Conservation (phyloP, 192 early-diverging fungal species). For the Coemansia sp. region DNA sequence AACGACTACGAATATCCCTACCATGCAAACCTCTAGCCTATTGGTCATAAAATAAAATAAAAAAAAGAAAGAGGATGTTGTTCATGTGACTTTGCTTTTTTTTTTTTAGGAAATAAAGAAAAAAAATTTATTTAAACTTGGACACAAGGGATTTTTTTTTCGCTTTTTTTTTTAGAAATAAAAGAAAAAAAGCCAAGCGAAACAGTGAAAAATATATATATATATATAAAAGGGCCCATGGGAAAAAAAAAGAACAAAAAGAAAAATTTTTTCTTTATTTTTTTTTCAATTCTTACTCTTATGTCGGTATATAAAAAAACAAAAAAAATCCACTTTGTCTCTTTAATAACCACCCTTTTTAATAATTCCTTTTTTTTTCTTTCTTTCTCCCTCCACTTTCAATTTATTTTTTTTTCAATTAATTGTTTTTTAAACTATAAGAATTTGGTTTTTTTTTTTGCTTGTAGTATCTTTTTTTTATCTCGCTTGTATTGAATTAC, state of each 20-base stretch:
- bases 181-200: too few relatives aligned
- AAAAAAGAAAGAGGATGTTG: neutral
- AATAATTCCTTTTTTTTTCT: slow-evolving; percentile 5
- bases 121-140: too few relatives aligned
- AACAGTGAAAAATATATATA: too few relatives aligned
- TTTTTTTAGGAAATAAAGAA: too few relatives aligned
- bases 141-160: too few relatives aligned
- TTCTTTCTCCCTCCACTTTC: slow-evolving; percentile 2
- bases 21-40: neutral
- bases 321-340: too few relatives aligned
- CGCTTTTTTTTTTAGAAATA: too few relatives aligned
- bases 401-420: neutral
- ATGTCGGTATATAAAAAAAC: too few relatives aligned
- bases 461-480: neutral
- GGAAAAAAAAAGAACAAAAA: slow-evolving; percentile 1
- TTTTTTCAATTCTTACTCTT: neutral
- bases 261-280: slow-evolving; percentile 5
- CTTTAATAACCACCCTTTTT: too few relatives aligned
- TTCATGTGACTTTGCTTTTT: neutral
- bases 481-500: too few relatives aligned
- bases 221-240: too few relatives aligned
- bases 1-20: slow-evolving; percentile 46
- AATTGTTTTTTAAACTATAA: neutral
- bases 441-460: neutral
- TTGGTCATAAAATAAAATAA: neutral